phyloP scores from a whole-genome alignment of 2,329 filamentous ascomycete species.

The Ophiostoma fasciatum region DNA sequence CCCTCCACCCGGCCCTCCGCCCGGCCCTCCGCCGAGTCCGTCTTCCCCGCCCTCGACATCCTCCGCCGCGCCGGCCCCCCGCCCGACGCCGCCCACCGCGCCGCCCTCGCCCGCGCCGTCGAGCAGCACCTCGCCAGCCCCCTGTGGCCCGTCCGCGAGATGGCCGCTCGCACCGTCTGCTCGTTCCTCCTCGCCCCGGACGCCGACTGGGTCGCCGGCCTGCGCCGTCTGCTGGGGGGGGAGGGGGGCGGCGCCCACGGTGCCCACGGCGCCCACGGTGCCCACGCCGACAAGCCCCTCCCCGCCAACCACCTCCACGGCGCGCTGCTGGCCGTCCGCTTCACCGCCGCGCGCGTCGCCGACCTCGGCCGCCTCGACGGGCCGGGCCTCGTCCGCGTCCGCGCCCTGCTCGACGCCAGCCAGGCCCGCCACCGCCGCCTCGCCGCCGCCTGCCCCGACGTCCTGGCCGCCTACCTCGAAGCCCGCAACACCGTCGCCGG shows the following conservation, averaged over 20 bases:
- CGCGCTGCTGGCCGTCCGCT: constrained; percentile 38
- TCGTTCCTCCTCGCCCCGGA: constrained; percentile 39
- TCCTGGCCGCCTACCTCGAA: constrained; percentile 31
- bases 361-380: constrained; percentile 20
- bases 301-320: constrained; percentile 45
- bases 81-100: constrained; percentile 32
- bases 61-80: constrained; percentile 58
- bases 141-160: constrained; percentile 70
- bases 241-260: too few relatives aligned
- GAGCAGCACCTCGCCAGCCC: constrained; percentile 48
- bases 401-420: constrained; percentile 7
- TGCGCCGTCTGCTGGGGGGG: too few relatives aligned
- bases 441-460: constrained; percentile 20
- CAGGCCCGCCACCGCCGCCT: constrained; percentile 5
- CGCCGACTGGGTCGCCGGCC: constrained; percentile 10
- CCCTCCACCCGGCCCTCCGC: too few relatives aligned
- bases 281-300: too few relatives aligned
- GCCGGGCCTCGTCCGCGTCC: neutral
- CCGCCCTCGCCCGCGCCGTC: constrained; percentile 43
- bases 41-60: constrained; percentile 74
- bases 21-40: constrained; percentile 45
- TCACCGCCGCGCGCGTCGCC: constrained; percentile 28
- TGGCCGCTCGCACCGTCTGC: constrained; percentile 59
- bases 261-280: too few relatives aligned
- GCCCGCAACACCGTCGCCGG: constrained; percentile 26